Conservation (phyloP, 2,329 filamentous ascomycete genomes). For the Calonectria hongkongensis region DNA sequence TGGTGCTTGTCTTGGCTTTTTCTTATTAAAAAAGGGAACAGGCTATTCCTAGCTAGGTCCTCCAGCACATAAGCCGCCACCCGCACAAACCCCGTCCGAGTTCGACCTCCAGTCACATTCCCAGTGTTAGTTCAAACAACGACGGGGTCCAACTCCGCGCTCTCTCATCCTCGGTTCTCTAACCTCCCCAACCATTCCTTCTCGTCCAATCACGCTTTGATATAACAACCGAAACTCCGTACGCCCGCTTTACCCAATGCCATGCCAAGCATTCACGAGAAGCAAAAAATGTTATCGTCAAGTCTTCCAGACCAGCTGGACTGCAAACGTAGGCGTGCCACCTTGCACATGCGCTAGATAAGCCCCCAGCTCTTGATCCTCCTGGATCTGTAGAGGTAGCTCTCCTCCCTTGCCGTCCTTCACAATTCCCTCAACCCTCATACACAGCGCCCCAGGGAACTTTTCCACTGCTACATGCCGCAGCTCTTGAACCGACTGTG, state of each 20-base stretch:
- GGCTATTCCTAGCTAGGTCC: slow-evolving; percentile 15
- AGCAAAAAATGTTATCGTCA: slow-evolving; percentile 37
- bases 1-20: slow-evolving; percentile 10
- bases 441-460: slow-evolving; percentile 75
- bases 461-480: slow-evolving; percentile 76
- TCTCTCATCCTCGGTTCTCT: slow-evolving; percentile 34
- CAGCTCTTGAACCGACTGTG: slow-evolving; percentile 76
- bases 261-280: not conserved
- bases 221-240: slow-evolving; percentile 48
- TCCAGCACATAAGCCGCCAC: not conserved
- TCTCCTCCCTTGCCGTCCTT: slow-evolving; percentile 76
- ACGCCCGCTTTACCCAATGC: slow-evolving; percentile 43
- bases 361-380: slow-evolving; percentile 82
- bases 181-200: slow-evolving; percentile 25
- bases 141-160: slow-evolving; percentile 53
- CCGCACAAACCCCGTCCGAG: slow-evolving; percentile 1
- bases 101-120: slow-evolving; percentile 12
- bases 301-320: slow-evolving; percentile 61
- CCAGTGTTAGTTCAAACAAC: slow-evolving; percentile 27
- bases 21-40: slow-evolving; percentile 16
- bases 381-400: slow-evolving; percentile 78
- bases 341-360: slow-evolving; percentile 80
- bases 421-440: slow-evolving; percentile 80
- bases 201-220: slow-evolving; percentile 42
- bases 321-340: slow-evolving; percentile 65